These are phyloP conservation scores for Liriodendron chinense DNA, from an alignment of 164 flowering plant species.

Conservation along the genomic window DNA sequence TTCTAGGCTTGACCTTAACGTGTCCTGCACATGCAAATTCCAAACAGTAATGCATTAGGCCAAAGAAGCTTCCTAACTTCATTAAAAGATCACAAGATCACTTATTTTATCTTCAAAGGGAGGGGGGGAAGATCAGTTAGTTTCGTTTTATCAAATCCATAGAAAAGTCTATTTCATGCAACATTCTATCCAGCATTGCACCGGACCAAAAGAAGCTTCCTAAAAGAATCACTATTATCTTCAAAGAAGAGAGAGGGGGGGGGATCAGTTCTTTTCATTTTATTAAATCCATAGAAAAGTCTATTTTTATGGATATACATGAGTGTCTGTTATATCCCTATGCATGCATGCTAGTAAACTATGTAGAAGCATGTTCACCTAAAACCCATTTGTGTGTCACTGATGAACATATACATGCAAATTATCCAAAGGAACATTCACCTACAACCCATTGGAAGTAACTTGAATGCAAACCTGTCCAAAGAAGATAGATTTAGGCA, in stretches of 20 bases:
- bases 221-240: background rate
- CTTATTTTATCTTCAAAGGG: background rate
- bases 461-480: too few relatives aligned
- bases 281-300: background rate
- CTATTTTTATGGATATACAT: too few relatives aligned
- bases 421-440: too few relatives aligned
- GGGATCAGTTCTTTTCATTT: background rate
- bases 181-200: background rate
- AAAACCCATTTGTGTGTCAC: too few relatives aligned
- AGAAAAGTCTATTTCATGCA: background rate
- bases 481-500: too few relatives aligned
- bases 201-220: background rate
- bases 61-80: background rate
- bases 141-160: background rate
- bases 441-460: too few relatives aligned
- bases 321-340: too few relatives aligned
- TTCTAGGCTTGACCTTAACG: slow-evolving; percentile 70
- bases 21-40: slow-evolving; percentile 49
- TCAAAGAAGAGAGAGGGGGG: background rate
- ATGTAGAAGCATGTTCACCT: too few relatives aligned
- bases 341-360: too few relatives aligned
- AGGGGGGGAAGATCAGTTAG: too few relatives aligned
- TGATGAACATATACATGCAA: too few relatives aligned
- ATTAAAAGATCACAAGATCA: background rate
- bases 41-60: background rate